Conservation (phyloP, 1,139 yeast genomes). For the Cylindricascospora bacillispora region DNA sequence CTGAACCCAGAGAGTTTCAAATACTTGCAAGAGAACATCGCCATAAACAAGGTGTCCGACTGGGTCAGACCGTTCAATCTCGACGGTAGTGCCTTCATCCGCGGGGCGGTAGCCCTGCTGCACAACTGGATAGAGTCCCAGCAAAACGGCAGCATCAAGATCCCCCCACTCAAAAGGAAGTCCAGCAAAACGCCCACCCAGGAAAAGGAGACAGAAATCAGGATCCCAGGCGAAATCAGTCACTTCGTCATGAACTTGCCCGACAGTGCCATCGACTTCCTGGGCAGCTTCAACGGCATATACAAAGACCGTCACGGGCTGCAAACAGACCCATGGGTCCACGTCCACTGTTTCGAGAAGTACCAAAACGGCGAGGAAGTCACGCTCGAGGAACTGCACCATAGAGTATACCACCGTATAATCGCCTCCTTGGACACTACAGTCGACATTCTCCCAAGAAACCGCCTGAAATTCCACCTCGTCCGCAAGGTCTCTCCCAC, state of each 20-base stretch:
- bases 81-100: constrained; percentile 78
- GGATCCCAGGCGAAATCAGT: constrained; percentile 48
- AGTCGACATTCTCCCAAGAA: constrained; percentile 33
- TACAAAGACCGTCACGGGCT: constrained; percentile 30
- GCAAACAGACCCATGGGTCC: constrained; percentile 32
- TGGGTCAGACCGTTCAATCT: constrained; percentile 55
- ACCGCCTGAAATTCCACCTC: constrained; percentile 49
- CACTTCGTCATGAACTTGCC: constrained; percentile 96
- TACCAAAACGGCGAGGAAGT: constrained; percentile 65
- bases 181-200: constrained; percentile 6
- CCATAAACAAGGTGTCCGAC: constrained; percentile 44
- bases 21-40: constrained; percentile 54
- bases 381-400: constrained; percentile 46
- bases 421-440: constrained; percentile 35
- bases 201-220: constrained; percentile 22
- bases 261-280: constrained; percentile 79
- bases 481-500: constrained; percentile 95
- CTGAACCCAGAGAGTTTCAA: constrained; percentile 77
- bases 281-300: constrained; percentile 64
- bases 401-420: constrained; percentile 49
- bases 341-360: constrained; percentile 90
- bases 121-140: constrained; percentile 14
- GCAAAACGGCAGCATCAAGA: constrained; percentile 20
- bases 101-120: constrained; percentile 42
- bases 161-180: constrained; percentile 19